phyloP scores from a whole-genome alignment of 495 filamentous ascomycete genomes.

The Ascobolus immersus region DNA sequence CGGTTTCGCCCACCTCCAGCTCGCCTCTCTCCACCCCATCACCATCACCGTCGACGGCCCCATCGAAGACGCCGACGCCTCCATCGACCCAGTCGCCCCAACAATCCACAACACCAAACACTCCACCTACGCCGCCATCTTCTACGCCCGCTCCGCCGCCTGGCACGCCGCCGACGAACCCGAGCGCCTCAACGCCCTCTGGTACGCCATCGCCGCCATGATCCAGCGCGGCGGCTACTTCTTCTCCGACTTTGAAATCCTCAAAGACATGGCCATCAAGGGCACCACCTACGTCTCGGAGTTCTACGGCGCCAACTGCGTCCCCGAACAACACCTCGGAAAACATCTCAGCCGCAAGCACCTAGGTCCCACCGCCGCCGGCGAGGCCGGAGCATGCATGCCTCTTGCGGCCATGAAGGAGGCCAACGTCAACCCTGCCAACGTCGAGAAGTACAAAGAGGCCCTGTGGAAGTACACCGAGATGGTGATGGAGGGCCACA shows the following conservation, averaged over 20 bases:
- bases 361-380: too few species aligned
- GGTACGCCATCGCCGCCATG: constrained; percentile 11
- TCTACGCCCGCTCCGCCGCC: constrained; percentile 9
- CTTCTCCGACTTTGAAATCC: constrained; percentile 11
- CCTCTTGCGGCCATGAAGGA: neutral
- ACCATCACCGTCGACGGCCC: constrained; percentile 5
- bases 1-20: constrained; percentile 9
- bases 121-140: constrained; percentile 6
- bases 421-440: neutral
- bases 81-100: neutral
- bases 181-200: constrained; percentile 8
- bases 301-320: constrained; percentile 6
- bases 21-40: too few species aligned
- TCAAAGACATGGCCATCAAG: constrained; percentile 11
- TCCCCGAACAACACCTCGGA: constrained; percentile 9
- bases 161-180: constrained; percentile 14
- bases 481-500: constrained; percentile 8
- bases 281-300: constrained; percentile 3
- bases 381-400: neutral
- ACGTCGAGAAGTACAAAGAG: neutral
- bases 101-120: neutral
- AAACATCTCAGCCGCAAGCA: too few species aligned
- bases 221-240: constrained; percentile 10
- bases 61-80: constrained; percentile 4
- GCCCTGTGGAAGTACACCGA: constrained; percentile 2